A percentile compares a stretch with the other conserved stretches of the same genome.
phyloP scores from a whole-genome alignment of 257 asterid genomes.

The Scutellaria barbata region DNA sequence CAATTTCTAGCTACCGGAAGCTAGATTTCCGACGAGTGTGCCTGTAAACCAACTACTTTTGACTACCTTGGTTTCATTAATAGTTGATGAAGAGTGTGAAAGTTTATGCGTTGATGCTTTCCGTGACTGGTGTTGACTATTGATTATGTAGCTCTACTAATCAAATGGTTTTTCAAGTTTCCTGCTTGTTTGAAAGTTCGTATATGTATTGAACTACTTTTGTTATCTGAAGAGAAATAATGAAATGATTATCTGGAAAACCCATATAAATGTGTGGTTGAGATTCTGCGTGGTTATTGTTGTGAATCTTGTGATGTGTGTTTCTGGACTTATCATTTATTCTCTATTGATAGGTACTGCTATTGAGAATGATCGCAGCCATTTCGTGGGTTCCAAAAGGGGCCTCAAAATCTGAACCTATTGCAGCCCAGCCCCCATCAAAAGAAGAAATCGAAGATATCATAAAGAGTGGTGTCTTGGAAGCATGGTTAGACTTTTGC shows the following conservation, averaged over 20 bases:
- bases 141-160: neutral
- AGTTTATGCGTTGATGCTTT: neutral
- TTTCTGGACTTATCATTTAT: neutral
- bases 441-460: constrained; percentile 76
- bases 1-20: no score
- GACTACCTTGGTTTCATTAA: neutral
- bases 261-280: neutral
- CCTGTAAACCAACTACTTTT: no score
- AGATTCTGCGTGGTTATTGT: neutral
- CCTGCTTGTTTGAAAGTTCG: neutral
- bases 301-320: neutral
- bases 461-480: constrained; percentile 46
- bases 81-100: neutral
- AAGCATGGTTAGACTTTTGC: constrained; percentile 41
- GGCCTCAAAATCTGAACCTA: constrained; percentile 57
- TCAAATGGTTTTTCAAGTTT: neutral
- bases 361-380: constrained; percentile 66
- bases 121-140: neutral
- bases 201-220: neutral
- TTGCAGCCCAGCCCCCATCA: constrained; percentile 74
- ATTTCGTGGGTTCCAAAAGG: constrained; percentile 91
- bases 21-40: no score
- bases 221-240: no score
- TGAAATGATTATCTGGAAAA: neutral
- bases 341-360: constrained; percentile 12